A percentile compares a stretch with the other conserved stretches of the same genome.
Evolutionary conservation across 768 basidiomycete genomes (phyloP).

Genomic region (Cubamyces lactineus): DNA sequence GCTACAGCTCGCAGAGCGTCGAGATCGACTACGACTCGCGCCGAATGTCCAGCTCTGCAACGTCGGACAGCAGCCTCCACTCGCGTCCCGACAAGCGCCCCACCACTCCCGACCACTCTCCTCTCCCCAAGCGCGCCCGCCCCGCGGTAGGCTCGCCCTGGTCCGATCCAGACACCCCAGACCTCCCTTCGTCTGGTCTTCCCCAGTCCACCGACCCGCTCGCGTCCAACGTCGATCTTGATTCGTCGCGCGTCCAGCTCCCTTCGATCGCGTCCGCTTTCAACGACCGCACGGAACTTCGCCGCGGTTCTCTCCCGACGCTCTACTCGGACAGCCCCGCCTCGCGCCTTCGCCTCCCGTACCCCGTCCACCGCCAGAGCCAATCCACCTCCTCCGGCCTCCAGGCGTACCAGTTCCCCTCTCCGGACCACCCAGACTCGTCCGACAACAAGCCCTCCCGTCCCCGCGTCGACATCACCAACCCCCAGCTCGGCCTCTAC

Average conservation of each 20-base stretch:
- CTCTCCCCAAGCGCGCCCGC: slow-evolving; percentile 52
- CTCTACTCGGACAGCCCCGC: slow-evolving; percentile 51
- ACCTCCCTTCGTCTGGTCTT: slow-evolving; percentile 27
- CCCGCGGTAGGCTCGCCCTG: slow-evolving; percentile 33
- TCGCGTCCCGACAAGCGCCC: slow-evolving; percentile 65
- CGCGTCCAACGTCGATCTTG: slow-evolving; percentile 40
- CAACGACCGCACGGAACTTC: slow-evolving; percentile 59
- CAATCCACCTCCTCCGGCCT: slow-evolving; percentile 39
- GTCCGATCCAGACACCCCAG: slow-evolving; percentile 31
- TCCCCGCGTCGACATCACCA: slow-evolving; percentile 51
- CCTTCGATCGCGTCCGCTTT: slow-evolving; percentile 76
- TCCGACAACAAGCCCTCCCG: slow-evolving; percentile 40
- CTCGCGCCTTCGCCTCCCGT: slow-evolving; percentile 57
- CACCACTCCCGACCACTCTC: slow-evolving; percentile 55
- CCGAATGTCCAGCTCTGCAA: slow-evolving; percentile 80
- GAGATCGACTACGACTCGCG: slow-evolving; percentile 63
- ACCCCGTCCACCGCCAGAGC: slow-evolving; percentile 49
- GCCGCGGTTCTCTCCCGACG: slow-evolving; percentile 67
- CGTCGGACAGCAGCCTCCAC: slow-evolving; percentile 65
- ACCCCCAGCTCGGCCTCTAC: slow-evolving; percentile 50
- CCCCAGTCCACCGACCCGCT: slow-evolving; percentile 36
- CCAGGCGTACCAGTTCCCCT: slow-evolving; percentile 62
- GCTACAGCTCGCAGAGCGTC: slow-evolving; percentile 43
- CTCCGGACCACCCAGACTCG: slow-evolving; percentile 44
- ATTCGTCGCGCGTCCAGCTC: slow-evolving; percentile 61